Conservation (phyloP, 345 rosid genomes). For the Citrus inodora region DNA sequence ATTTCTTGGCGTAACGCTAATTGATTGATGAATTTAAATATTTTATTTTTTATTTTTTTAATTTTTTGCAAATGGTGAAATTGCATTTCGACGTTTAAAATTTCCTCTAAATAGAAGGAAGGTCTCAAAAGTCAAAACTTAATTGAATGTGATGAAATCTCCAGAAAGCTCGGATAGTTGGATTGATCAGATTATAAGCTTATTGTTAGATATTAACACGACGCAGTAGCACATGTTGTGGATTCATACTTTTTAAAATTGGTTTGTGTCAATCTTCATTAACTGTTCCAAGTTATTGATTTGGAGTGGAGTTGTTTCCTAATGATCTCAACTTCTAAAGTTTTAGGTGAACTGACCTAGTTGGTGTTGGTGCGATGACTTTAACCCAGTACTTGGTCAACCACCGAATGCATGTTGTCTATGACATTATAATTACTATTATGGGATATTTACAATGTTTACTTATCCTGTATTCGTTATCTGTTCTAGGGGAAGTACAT, state of each 20-base stretch:
- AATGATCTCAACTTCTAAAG: neutral
- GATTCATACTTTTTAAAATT: neutral
- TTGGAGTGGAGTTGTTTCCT: neutral
- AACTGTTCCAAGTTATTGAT: neutral
- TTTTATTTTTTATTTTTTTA: neutral
- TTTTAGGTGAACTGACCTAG: neutral
- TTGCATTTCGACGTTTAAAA: neutral
- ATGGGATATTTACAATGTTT: neutral
- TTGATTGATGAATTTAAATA: too few species aligned
- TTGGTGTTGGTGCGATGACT: neutral
- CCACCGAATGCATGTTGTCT: neutral
- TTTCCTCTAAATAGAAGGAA: neutral
- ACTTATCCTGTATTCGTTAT: neutral
- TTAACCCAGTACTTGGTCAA: neutral
- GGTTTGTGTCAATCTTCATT: neutral
- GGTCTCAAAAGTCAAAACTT: neutral
- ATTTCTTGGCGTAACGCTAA: too few species aligned
- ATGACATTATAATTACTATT: neutral
- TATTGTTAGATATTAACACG: too few species aligned
- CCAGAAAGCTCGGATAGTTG: neutral
- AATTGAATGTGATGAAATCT: neutral
- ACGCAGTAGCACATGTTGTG: too few species aligned
- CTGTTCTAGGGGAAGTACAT: neutral
- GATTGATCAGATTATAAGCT: neutral
- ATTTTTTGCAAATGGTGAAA: neutral